Conservation (phyloP, 192 early-diverging fungal genomes). For the Phycomyces nitens region DNA sequence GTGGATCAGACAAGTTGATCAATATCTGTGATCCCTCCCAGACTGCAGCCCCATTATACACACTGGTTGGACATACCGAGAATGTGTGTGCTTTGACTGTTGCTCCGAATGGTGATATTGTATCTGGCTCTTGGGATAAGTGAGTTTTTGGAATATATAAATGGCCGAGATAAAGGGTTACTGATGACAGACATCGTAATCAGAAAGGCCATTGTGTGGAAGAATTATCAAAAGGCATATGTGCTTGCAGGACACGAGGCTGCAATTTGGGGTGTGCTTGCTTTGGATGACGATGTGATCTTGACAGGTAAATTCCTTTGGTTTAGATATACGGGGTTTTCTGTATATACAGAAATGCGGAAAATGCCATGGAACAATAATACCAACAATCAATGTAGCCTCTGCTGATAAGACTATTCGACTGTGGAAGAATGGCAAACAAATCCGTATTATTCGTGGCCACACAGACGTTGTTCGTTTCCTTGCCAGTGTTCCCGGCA, state of each 20-base stretch:
- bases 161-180: not conserved
- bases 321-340: not conserved
- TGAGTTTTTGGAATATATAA: too few relatives aligned
- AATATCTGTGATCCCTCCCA: slow-evolving; percentile 71
- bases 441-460: slow-evolving; percentile 62
- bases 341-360: not conserved
- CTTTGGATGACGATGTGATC: slow-evolving; percentile 60
- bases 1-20: slow-evolving; percentile 80
- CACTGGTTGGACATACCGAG: slow-evolving; percentile 78
- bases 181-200: not conserved
- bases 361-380: not conserved
- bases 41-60: slow-evolving; percentile 55
- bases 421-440: slow-evolving; percentile 73
- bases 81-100: slow-evolving; percentile 81
- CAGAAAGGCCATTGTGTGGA: slow-evolving; percentile 90
- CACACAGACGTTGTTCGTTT: slow-evolving; percentile 92
- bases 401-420: slow-evolving; percentile 93
- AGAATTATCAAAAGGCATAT: slow-evolving; percentile 63
- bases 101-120: slow-evolving; percentile 58
- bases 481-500: slow-evolving; percentile 56
- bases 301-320: slow-evolving; percentile 62
- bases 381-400: slow-evolving; percentile 35
- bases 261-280: slow-evolving; percentile 92
- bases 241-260: slow-evolving; percentile 75
- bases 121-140: slow-evolving; percentile 99